Conservation (phyloP, 176 grass and related monocot species). For the Carex littledalei region DNA sequence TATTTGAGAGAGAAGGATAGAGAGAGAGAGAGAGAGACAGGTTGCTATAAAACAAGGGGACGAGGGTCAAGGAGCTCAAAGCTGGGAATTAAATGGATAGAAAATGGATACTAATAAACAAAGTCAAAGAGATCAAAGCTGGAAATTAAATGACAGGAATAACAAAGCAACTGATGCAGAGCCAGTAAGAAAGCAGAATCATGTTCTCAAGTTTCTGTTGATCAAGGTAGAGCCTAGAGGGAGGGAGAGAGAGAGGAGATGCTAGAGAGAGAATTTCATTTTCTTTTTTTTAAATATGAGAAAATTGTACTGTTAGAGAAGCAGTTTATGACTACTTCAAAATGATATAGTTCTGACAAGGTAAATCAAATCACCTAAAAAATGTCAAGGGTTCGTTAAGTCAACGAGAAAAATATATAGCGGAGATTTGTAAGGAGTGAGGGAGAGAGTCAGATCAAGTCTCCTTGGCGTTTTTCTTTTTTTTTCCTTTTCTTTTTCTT, state of each 20-base stretch:
- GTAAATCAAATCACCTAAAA: constrained; percentile 2
- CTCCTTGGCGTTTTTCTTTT: neutral
- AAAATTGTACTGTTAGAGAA: neutral
- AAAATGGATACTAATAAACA: neutral
- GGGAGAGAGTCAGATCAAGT: neutral
- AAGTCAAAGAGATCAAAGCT: constrained; percentile 12
- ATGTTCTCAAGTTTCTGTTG: constrained; percentile 7
- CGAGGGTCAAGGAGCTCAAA: neutral
- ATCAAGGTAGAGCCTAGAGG: constrained; percentile 1
- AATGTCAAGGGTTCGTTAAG: too few relatives aligned
- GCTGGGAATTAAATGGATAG: neutral
- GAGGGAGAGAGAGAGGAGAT: neutral
- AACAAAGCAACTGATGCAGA: neutral
- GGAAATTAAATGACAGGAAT: neutral
- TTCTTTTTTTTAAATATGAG: neutral
- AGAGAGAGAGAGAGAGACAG: neutral
- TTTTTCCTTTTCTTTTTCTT: too few relatives aligned
- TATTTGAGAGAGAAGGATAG: neutral
- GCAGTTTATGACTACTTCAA: neutral
- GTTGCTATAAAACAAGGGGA: neutral
- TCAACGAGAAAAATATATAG: too few relatives aligned
- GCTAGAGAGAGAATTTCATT: too few relatives aligned
- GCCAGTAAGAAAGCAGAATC: constrained; percentile 2
- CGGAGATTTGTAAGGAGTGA: neutral
- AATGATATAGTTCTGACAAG: neutral